Conservation (phyloP, 139 green algal species). For the Asterochloris erici region DNA sequence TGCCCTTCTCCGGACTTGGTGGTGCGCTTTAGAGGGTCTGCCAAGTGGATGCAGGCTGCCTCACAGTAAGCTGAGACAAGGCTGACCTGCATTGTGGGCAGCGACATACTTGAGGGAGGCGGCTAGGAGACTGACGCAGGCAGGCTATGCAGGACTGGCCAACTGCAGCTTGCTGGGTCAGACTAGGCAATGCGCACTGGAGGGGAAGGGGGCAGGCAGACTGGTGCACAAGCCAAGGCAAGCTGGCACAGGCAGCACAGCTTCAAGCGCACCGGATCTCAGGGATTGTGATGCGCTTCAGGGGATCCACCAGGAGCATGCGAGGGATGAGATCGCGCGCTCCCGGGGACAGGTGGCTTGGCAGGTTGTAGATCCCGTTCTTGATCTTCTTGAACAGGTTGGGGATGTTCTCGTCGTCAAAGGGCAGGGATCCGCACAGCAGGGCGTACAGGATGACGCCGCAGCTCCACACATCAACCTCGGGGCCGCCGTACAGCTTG, state of each 20-base stretch:
- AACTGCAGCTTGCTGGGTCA: too few relatives aligned
- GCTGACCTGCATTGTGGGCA: too few relatives aligned
- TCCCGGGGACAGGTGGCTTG: slow-evolving; percentile 86
- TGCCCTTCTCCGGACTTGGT: too few relatives aligned
- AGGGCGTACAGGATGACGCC: slow-evolving; percentile 99
- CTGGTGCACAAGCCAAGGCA: neutral
- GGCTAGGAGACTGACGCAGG: too few relatives aligned
- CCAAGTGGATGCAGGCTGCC: too few relatives aligned
- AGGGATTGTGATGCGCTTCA: slow-evolving; percentile 98
- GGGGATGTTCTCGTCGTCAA: slow-evolving; percentile 99
- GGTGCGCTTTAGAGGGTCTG: too few relatives aligned
- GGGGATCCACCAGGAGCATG: slow-evolving; percentile 98
- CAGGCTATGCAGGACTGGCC: too few relatives aligned
- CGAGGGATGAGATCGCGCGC: slow-evolving; percentile 95
- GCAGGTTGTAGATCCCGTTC: slow-evolving; percentile 94
- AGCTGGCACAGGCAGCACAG: neutral
- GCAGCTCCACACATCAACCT: slow-evolving; percentile 99
- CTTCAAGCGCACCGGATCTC: slow-evolving; percentile 75
- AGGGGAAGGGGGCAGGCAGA: neutral
- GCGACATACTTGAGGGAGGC: too few relatives aligned
- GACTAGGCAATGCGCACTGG: too few relatives aligned
- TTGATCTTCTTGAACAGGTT: slow-evolving; percentile 99
- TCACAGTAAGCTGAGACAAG: too few relatives aligned
- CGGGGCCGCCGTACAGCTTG: slow-evolving; percentile 93
- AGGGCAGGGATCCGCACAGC: slow-evolving; percentile 95